Base-by-base conservation (phyloP, 352 stramenopile genomes). In the Phytopythium boreale region DNA sequence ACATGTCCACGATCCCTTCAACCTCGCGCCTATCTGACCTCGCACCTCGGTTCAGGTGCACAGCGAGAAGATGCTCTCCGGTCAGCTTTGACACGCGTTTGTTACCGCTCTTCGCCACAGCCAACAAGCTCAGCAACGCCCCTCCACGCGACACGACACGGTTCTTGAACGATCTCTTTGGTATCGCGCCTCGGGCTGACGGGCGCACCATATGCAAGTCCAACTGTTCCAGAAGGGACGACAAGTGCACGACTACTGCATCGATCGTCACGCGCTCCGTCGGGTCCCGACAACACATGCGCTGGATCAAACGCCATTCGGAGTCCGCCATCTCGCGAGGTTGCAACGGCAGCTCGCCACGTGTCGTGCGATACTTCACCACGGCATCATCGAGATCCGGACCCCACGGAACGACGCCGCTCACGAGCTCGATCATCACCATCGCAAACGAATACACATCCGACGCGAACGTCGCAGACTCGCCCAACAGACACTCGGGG, bases 401-500 rank as follows among this genome's bases (percentile, higher is more conserved):
- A 19, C 51, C 51, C 51, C 51, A 57, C 17, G 51, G 51, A 9
- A 57, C 5, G 27, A 19, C 9, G 2, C 27, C 27, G 10, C 53
- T 46, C 8, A 47, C 53, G 17, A 59, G 15, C n/a, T 59, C 53
- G n/a, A 59, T 49, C 1, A 59, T 59, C 11, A 34, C 17, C 53
- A 59, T 59, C 36, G 53, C 53, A 31, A 47, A 59, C 53, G 53
- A 59, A 15, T 43, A 59, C 34, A 59, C 53, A 20, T 59, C 53
- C 22, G 53, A 59, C 15, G 51, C 51, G 31, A 41, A 26, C 27
- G 51, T 41, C 20, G 51, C 51, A 2, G 51, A 27, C 22, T 59
- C n/a, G 11, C 29, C 63, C 24, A 47, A 5, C 17, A 77, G 58
- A 55, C 62, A 75, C 34, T 73, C 70, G 0, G 70, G 70, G 0